Evolutionary conservation across 2,329 filamentous ascomycete genomes (phyloP), one percentile per base, ranked within the genome.

Genomic region (Colletotrichum sp.): DNA sequence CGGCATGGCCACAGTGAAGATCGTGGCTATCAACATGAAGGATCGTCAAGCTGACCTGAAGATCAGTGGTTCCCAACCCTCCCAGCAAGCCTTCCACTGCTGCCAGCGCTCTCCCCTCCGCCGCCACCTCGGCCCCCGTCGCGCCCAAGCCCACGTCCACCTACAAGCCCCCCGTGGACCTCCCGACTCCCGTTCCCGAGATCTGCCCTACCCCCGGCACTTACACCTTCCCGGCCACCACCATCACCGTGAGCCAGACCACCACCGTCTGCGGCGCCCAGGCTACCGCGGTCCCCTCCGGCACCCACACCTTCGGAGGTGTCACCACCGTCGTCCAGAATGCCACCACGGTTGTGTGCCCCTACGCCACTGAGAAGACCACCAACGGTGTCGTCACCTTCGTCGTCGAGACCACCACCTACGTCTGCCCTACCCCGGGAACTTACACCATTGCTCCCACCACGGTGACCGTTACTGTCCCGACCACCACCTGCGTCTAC

Each of bases 191-290:
- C 25, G 83, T 88, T 78, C 83, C 87, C 67, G 85, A 89, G 85
- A 86, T 86, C 67, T 93, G 89, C 89, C 86, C 91, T 70, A 93
- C 91, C 61, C 91, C 94, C 36, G 94, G 94, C 84, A 91, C 90
- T 77, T 96, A 95, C 88, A 95, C 94, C 79, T 92, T 95, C 88
- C 92, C 93, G 79, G 93, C 93, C 75, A 94, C 90, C 79, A 96
- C 94, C 77, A 82, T 94, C 78, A 93, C 91, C 77, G 86, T 96
- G 79, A 92, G 89, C 77, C 87, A 92, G 84, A 90, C 90, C 76
- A 94, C 92, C 79, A 94, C 92, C 52, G 93, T 94, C 77, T 92
- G 91, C 84, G 93, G 85, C 80, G 90, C 91, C 68, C 88, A 91
- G 78, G 89, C 91, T 75, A 94, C 93, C 79, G 84, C 88, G 67